Percentiles rank a stretch among this genome's conserved stretches.
Conservation (phyloP, 345 rosid genomes). For the Eutrema japonicum region DNA sequence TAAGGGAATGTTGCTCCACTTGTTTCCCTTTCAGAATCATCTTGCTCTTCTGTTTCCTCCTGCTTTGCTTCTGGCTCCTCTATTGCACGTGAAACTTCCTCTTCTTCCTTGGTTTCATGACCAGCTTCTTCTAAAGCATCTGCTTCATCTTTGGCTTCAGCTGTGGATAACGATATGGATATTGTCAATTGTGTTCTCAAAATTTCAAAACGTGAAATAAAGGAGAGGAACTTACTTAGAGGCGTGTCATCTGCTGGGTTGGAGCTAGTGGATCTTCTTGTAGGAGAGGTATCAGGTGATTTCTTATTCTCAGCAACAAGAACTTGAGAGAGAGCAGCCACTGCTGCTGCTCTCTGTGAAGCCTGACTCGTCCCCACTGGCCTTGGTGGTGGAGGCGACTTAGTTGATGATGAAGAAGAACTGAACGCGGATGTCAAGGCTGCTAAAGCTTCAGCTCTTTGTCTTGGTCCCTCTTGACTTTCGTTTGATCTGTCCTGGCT, state of each 20-base stretch:
- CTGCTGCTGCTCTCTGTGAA: conserved; percentile 97
- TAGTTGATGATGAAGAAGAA: conserved; percentile 56
- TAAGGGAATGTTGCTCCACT: conserved; percentile 65
- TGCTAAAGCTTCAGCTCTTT: conserved; percentile 87
- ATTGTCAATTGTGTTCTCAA: not conserved
- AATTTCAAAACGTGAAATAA: not conserved
- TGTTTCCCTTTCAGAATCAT: conserved; percentile 43
- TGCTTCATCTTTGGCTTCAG: conserved; percentile 55
- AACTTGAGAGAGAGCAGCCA: conserved; percentile 92
- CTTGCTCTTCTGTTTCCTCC: conserved; percentile 42
- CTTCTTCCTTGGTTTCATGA: conserved; percentile 55
- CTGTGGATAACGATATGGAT: conserved; percentile 37
- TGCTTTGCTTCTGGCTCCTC: conserved; percentile 46
- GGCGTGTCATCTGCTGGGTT: conserved; percentile 55
- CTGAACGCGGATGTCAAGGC: conserved; percentile 76
- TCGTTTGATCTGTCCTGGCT: conserved; percentile 57
- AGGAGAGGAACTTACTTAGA: conserved; percentile 47
- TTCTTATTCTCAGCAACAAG: conserved; percentile 84
- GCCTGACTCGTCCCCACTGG: conserved; percentile 54
- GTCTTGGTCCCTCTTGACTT: conserved; percentile 65
- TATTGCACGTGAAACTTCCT: conserved; percentile 45
- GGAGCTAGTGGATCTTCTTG: conserved; percentile 47
- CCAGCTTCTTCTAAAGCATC: conserved; percentile 48
- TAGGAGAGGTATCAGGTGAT: conserved; percentile 71
- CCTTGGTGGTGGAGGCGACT: conserved; percentile 54